A percentile compares a stretch with the other conserved stretches of the same genome.
phyloP scores from a whole-genome alignment of 75 land plant species.

The Cunninghamia lanceolata region DNA sequence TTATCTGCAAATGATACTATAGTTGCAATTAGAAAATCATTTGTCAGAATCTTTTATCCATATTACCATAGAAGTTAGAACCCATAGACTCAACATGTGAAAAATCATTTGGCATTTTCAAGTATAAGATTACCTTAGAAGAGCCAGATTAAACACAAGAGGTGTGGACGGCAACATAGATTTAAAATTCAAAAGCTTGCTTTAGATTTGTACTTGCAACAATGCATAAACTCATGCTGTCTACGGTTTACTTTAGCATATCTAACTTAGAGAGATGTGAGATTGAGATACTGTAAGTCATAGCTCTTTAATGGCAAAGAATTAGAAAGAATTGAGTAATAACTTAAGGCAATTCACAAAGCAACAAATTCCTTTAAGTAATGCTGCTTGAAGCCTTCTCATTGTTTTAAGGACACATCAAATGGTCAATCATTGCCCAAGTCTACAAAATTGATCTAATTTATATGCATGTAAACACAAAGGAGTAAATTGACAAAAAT shows the following conservation, averaged over 20 bases:
- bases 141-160: not conserved
- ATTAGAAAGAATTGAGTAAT: not conserved
- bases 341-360: not conserved
- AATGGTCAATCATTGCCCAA: not conserved
- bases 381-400: not conserved
- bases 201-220: not conserved
- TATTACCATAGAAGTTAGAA: not conserved
- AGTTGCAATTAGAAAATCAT: not conserved
- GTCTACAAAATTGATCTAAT: not conserved
- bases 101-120: not conserved
- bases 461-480: not conserved
- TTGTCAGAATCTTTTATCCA: not conserved
- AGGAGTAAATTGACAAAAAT: not conserved
- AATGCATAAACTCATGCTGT: not conserved
- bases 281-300: not conserved
- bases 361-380: not conserved
- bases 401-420: not conserved
- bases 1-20: not conserved
- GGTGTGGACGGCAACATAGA: not conserved
- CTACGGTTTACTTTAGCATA: not conserved
- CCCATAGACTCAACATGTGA: not conserved
- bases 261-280: not conserved
- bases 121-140: not conserved
- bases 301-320: not conserved
- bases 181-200: not conserved